Evolutionary conservation across 2,329 filamentous ascomycete species (phyloP), one percentile per base, ranked within the genome.

Genomic region (Ustilaginoidea virens): DNA sequence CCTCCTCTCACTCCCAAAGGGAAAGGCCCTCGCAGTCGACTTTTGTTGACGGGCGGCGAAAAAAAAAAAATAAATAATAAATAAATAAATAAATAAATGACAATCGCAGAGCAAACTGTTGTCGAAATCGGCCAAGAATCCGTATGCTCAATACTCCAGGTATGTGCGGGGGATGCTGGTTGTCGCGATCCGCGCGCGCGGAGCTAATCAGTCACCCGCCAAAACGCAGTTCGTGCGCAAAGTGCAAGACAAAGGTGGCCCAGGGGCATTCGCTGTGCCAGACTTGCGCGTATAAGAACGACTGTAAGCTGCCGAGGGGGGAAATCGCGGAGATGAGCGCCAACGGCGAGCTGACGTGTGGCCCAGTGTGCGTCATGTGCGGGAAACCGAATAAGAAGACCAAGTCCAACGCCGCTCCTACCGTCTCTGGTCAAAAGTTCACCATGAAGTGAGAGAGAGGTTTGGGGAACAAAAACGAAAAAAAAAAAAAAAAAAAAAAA

Each of bases 31-130:
- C n/a, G n/a, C n/a, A n/a, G n/a, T n/a, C n/a, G n/a, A n/a, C n/a
- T n/a, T n/a, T n/a, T n/a, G n/a, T n/a, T n/a, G n/a, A n/a, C n/a
- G n/a, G n/a, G n/a, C n/a, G n/a, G n/a, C n/a, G n/a, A n/a, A n/a
- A n/a, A n/a, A n/a, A n/a, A n/a, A n/a, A n/a, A n/a, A n/a, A n/a
- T n/a, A n/a, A n/a, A n/a, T n/a, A n/a, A n/a, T n/a, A n/a, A n/a
- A n/a, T n/a, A n/a, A n/a, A n/a, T n/a, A n/a, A n/a, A n/a, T n/a
- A n/a, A n/a, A n/a, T n/a, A n/a, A n/a, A n/a, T n/a, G n/a, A n/a
- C n/a, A n/a, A n/a, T n/a, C n/a, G n/a, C 32, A 73, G 69, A 75
- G 66, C 50, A 77, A 78, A 47, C 57, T 76, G 4, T 52, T 75
- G 18, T 75, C 69, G 33, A 68, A 73, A 39, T 61, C 63, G 26